Evolutionary conservation across 164 flowering plant genomes (phyloP).

Genomic region (Protea cynaroides): DNA sequence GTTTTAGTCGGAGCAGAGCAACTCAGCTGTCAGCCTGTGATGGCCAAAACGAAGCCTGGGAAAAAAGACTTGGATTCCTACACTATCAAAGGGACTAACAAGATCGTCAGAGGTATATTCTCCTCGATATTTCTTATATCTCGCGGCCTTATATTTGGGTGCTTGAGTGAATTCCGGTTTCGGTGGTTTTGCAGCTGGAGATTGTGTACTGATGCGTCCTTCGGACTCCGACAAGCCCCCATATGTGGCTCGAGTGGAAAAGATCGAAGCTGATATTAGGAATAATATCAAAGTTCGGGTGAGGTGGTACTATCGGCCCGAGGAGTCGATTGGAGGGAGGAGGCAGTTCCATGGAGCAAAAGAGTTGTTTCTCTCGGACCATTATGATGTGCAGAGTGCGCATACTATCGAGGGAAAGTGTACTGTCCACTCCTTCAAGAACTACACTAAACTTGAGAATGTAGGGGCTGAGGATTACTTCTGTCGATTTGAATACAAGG

Average conservation of each 20-base stretch:
- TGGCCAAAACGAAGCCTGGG: conserved; percentile 29
- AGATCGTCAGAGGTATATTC: conserved; percentile 22
- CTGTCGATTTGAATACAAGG: conserved; percentile 68
- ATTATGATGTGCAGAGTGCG: conserved; percentile 65
- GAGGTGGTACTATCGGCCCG: conserved; percentile 71
- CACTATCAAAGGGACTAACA: conserved; percentile 26
- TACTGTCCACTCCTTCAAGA: conserved; percentile 62
- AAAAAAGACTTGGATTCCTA: conserved; percentile 27
- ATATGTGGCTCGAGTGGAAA: conserved; percentile 64
- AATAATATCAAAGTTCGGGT: conserved; percentile 59
- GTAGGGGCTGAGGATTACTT: conserved; percentile 71
- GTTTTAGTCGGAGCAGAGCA: background rate
- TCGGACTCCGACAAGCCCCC: conserved; percentile 62
- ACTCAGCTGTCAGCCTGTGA: background rate
- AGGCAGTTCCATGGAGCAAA: conserved; percentile 73
- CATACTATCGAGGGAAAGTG: conserved; percentile 77
- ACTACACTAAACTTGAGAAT: conserved; percentile 72
- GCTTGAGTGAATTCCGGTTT: conserved; percentile 3
- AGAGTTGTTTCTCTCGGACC: conserved; percentile 67
- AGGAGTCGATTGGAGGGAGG: conserved; percentile 65
- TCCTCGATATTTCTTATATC: background rate
- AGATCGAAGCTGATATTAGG: conserved; percentile 53
- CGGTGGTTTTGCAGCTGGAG: conserved; percentile 39
- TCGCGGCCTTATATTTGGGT: background rate
- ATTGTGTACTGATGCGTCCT: conserved; percentile 70